Evolutionary conservation across 1,139 yeast species (phyloP).

Genomic region (Pichia sp.): DNA sequence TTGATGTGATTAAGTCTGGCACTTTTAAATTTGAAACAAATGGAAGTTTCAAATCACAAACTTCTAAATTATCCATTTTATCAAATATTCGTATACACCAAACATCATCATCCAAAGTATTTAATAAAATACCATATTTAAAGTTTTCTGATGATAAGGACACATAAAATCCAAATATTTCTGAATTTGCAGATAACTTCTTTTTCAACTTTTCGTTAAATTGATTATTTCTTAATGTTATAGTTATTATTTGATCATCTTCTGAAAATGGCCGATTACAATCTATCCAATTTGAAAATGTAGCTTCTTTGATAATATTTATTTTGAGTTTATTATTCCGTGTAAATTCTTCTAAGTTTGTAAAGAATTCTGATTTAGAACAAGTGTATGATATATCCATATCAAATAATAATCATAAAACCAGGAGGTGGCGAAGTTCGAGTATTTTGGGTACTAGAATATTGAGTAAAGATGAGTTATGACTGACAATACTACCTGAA

Average conservation of each 20-base stretch:
- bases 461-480: too few relatives aligned
- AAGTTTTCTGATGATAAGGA: background rate
- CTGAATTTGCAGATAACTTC: background rate
- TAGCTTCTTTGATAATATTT: background rate
- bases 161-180: constrained; percentile 1
- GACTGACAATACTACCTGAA: too few relatives aligned
- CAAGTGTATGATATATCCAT: background rate
- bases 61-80: background rate
- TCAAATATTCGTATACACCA: background rate
- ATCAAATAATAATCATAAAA: background rate
- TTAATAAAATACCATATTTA: background rate
- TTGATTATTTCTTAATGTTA: background rate
- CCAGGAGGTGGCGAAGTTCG: too few relatives aligned
- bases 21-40: background rate
- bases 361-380: background rate
- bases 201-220: background rate
- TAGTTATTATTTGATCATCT: background rate
- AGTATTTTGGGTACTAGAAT: too few relatives aligned
- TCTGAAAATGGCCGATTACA: background rate
- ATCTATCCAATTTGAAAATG: background rate
- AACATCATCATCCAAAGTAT: background rate
- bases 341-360: background rate
- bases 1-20: background rate
- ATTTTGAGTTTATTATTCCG: background rate
- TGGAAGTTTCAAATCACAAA: background rate